phyloP scores from a whole-genome alignment of 169 alveolate species.

The Theileria equi region DNA sequence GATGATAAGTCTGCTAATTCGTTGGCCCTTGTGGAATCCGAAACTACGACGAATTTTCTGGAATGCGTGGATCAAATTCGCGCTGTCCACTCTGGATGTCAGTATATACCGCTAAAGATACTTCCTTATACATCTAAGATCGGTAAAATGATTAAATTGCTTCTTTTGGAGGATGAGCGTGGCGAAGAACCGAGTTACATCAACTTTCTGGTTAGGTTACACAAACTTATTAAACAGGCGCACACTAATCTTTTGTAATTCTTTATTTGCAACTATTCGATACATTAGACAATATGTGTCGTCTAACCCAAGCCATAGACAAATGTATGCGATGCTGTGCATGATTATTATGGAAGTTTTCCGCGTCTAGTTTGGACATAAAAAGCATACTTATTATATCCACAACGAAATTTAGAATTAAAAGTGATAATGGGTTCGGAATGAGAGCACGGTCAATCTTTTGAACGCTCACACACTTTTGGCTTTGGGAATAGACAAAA shows the following conservation, averaged over 20 bases:
- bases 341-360: background rate
- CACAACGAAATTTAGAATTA: too few relatives aligned
- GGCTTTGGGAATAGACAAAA: too few relatives aligned
- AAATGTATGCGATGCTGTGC: background rate
- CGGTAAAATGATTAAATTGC: slow-evolving; percentile 25
- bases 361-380: too few relatives aligned
- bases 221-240: slow-evolving; percentile 28
- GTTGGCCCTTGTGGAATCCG: slow-evolving; percentile 10
- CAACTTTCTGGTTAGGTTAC: slow-evolving; percentile 25
- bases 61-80: slow-evolving; percentile 36
- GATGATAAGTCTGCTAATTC: slow-evolving; percentile 15
- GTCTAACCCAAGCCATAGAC: background rate
- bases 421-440: too few relatives aligned
- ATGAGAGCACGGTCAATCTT: too few relatives aligned
- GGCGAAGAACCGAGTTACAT: slow-evolving; percentile 29
- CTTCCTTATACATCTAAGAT: slow-evolving; percentile 42
- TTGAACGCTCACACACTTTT: too few relatives aligned
- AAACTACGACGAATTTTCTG: slow-evolving; percentile 30
- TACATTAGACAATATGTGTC: background rate
- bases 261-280: background rate
- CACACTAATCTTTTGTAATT: slow-evolving; percentile 1
- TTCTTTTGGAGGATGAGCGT: slow-evolving; percentile 52
- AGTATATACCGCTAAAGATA: slow-evolving; percentile 26
- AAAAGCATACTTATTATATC: too few relatives aligned
- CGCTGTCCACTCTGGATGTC: slow-evolving; percentile 32